Percentiles rank a stretch among this genome's conserved stretches.
Evolutionary conservation across 2,329 filamentous ascomycete species (phyloP).

Genomic region (Fusarium praegraminearum): DNA sequence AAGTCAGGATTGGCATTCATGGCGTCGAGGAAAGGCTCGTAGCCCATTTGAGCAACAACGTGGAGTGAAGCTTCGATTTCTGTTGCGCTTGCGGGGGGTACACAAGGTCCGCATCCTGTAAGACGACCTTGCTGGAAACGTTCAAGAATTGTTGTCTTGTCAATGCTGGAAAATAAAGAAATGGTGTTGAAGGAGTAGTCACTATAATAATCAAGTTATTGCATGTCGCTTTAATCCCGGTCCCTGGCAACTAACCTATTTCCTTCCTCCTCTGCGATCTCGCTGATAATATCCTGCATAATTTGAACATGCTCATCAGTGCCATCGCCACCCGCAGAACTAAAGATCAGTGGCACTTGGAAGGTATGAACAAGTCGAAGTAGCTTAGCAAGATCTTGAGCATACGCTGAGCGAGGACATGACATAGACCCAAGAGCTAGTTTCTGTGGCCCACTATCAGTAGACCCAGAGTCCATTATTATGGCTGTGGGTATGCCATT

Average conservation of each 20-base stretch:
- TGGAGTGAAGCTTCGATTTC: slow-evolving; percentile 54
- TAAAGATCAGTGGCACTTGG: slow-evolving; percentile 56
- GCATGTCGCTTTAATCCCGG: fast-evolving
- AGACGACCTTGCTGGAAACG: slow-evolving; percentile 50
- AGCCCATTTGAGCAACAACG: slow-evolving; percentile 61
- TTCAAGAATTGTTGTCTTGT: slow-evolving; percentile 50
- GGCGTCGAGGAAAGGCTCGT: slow-evolving; percentile 58
- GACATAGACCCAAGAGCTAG: slow-evolving; percentile 57
- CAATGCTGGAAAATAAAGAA: slow-evolving; percentile 55
- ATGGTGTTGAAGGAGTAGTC: slow-evolving; percentile 50
- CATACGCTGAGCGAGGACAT: slow-evolving; percentile 55
- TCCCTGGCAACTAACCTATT: slow-evolving; percentile 4
- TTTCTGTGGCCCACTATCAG: slow-evolving; percentile 56
- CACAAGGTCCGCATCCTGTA: slow-evolving; percentile 55
- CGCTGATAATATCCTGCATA: slow-evolving; percentile 55
- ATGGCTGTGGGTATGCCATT: slow-evolving; percentile 51
- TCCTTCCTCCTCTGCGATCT: slow-evolving; percentile 14
- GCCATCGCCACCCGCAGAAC: slow-evolving; percentile 62
- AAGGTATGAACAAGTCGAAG: slow-evolving; percentile 51
- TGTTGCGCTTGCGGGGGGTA: slow-evolving; percentile 54
- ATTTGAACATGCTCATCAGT: slow-evolving; percentile 57
- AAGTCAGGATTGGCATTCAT: slow-evolving; percentile 57
- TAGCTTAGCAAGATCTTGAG: slow-evolving; percentile 57
- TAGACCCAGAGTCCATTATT: slow-evolving; percentile 54
- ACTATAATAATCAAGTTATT: slow-evolving; percentile 1